These are phyloP conservation scores for Chlorella ohadii DNA, from an alignment of 139 green algal genomes.

Conservation along the genomic window DNA sequence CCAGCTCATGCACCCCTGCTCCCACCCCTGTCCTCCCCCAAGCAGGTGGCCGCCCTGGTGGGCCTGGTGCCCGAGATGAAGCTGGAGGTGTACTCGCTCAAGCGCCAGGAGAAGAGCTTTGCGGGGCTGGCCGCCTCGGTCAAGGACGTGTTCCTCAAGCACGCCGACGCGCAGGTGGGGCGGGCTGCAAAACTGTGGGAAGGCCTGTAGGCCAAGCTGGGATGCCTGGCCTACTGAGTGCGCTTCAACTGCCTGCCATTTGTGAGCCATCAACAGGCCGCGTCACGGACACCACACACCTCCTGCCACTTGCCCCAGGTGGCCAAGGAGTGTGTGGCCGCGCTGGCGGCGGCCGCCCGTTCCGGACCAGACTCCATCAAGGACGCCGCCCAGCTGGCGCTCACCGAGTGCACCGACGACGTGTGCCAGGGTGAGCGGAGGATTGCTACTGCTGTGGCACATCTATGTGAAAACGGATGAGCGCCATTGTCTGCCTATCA, in stretches of 20 bases:
- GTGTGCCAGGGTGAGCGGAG: not conserved
- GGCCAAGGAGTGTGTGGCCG: constrained; percentile 25
- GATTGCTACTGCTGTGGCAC: too few relatives aligned
- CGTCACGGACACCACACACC: too few relatives aligned
- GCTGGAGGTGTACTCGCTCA: constrained; percentile 71
- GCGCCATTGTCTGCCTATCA: too few relatives aligned
- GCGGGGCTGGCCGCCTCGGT: constrained; percentile 46
- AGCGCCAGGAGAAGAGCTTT: constrained; percentile 49
- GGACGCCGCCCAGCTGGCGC: constrained; percentile 33
- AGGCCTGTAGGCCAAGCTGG: too few relatives aligned
- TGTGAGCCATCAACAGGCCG: too few relatives aligned
- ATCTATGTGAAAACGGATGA: too few relatives aligned
- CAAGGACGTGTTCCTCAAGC: constrained; percentile 48
- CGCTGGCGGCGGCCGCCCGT: constrained; percentile 41
- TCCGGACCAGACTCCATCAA: constrained; percentile 37
- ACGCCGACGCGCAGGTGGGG: constrained; percentile 35
- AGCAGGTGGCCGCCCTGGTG: constrained; percentile 62
- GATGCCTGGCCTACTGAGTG: too few relatives aligned
- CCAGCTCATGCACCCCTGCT: not conserved
- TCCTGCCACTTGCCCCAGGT: not conserved
- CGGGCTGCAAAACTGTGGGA: too few relatives aligned
- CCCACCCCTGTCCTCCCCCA: not conserved
- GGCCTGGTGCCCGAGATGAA: constrained; percentile 53
- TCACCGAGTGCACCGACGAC: constrained; percentile 23
- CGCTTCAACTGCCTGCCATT: too few relatives aligned